Base-by-base conservation (phyloP, 352 stramenopile species). In the Globisporangium heterothallicum region DNA sequence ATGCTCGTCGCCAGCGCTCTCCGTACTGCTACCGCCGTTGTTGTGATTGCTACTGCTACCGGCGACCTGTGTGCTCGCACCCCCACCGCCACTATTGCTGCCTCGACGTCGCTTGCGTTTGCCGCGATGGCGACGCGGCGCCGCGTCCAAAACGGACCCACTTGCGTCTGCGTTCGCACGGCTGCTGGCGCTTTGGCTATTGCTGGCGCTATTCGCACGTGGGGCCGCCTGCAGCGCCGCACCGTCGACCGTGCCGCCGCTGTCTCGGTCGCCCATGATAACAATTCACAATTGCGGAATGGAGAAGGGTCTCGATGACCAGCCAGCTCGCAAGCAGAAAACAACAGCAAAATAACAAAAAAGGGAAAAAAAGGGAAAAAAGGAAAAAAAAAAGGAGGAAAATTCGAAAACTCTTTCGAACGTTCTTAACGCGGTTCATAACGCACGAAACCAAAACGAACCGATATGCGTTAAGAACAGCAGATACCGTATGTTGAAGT, bases 31-130 rank as follows among this genome's bases (percentile, higher is more conserved):
- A 24, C 29, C 34, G 42, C 46, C 13, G 46, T 27, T 46, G 49
- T 9, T 19, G 6, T 27, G 7, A n/a, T n/a, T n/a, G n/a, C n/a
- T n/a, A n/a, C n/a, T n/a, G n/a, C n/a, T n/a, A n/a, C n/a, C n/a
- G n/a, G n/a, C n/a, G n/a, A n/a, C n/a, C n/a, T n/a, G 32, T 6
- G 26, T 46, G 41, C 30, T 21, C 21, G 27, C 26, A 2, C 41
- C 40, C 12, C 35, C 44, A 19, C 25, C 34, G 42, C 19, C 40
- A 26, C 27, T 42, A 46, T 21, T 49, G 35, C 18, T 51, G 29
- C 36, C 61, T 10, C 50, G 46, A 32, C 46, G 66, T 32, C 68
- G 61, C 44, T 77, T 78, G 42, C 68, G 67, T 21, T 78, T 80
- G 26, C 70, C 62, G 12, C 51, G 51, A 30, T 52, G 35, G 46